Evolutionary conservation across 1,284 basidiomycete genomes (phyloP).

Genomic region (Clitocybe nebularis): DNA sequence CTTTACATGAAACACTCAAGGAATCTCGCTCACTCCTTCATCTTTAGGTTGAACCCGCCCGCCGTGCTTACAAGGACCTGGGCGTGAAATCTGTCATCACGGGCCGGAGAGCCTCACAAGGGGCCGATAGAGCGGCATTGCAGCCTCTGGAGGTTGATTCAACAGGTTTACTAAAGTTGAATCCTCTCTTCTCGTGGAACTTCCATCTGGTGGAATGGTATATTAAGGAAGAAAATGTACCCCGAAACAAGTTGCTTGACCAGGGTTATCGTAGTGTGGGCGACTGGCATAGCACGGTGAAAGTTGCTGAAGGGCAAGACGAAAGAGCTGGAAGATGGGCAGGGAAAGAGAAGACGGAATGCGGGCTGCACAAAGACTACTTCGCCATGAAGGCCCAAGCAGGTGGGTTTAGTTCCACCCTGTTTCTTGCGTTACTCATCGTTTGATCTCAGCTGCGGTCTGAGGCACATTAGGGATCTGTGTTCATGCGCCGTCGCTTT

Average conservation of each 20-base stretch:
- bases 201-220: slow-evolving; percentile 88
- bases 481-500: background rate
- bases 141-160: slow-evolving; percentile 89
- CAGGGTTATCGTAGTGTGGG: slow-evolving; percentile 94
- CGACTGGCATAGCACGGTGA: slow-evolving; percentile 93
- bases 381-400: slow-evolving; percentile 57
- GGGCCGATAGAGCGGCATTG: slow-evolving; percentile 79
- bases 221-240: slow-evolving; percentile 80
- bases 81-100: slow-evolving; percentile 90
- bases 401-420: slow-evolving; percentile 11
- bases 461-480: slow-evolving; percentile 1
- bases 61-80: slow-evolving; percentile 81
- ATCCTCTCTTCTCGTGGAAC: slow-evolving; percentile 90
- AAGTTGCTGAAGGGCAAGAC: slow-evolving; percentile 67
- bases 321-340: slow-evolving; percentile 94
- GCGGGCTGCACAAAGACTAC: slow-evolving; percentile 90
- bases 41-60: slow-evolving; percentile 85
- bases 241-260: slow-evolving; percentile 84
- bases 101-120: slow-evolving; percentile 89
- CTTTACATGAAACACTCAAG: background rate
- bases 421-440: background rate
- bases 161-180: slow-evolving; percentile 92
- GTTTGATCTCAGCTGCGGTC: background rate
- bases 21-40: background rate
- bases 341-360: slow-evolving; percentile 91